Conservation (phyloP, 208 protist species). For the Leishmania arabica region DNA sequence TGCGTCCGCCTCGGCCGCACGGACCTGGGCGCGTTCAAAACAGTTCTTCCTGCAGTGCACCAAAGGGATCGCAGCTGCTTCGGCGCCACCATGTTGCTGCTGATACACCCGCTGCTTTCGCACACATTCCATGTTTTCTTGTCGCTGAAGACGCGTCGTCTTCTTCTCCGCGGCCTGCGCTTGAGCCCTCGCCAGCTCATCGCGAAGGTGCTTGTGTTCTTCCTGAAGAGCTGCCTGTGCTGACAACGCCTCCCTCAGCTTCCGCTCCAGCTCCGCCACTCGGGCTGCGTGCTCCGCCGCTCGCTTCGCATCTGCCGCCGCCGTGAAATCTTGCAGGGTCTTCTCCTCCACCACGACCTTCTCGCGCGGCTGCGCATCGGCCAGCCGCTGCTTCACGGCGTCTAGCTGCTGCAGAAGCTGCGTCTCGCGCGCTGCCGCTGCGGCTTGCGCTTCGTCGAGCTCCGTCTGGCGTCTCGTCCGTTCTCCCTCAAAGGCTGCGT, state of each 20-base stretch:
- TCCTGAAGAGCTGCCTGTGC: constrained; percentile 5
- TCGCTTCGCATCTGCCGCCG: constrained; percentile 13
- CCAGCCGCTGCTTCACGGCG: constrained; percentile 6
- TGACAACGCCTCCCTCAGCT: constrained; percentile 10
- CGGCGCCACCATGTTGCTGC: not conserved
- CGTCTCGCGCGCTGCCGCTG: not conserved
- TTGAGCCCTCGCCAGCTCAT: not conserved
- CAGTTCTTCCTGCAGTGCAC: not conserved
- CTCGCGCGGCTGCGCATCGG: not conserved
- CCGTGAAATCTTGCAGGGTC: not conserved
- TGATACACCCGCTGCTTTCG: constrained; percentile 3
- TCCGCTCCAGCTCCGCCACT: constrained; percentile 11
- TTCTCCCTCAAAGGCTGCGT: constrained; percentile 9
- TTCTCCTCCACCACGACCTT: not conserved
- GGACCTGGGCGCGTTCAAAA: not conserved
- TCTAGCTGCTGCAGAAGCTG: not conserved
- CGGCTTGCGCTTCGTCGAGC: not conserved
- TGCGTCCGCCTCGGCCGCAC: not conserved
- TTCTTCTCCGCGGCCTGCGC: constrained; percentile 1
- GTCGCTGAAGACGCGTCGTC: not conserved
- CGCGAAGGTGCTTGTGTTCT: not conserved
- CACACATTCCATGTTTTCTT: not conserved
- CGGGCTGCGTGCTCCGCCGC: constrained; percentile 1
- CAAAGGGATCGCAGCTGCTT: not conserved
- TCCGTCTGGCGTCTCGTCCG: not conserved